phyloP scores from a whole-genome alignment of 179 eudicot genomes.

The Heliamphora pulchella region DNA sequence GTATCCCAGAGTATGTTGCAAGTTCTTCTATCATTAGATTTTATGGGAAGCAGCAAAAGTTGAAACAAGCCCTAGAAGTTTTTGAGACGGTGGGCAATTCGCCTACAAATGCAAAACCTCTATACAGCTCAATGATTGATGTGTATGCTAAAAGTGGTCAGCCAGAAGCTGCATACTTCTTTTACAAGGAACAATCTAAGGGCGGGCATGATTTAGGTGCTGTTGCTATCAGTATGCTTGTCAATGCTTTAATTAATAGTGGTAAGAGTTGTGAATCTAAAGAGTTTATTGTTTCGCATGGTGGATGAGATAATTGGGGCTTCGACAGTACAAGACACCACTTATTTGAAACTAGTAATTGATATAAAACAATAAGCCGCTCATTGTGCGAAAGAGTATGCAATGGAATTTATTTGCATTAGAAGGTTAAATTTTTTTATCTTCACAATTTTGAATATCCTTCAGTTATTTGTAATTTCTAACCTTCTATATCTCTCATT shows the following conservation, averaged over 20 bases:
- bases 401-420: neutral
- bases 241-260: slow-evolving; percentile 46
- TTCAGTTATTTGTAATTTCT: neutral
- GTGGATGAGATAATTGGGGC: neutral
- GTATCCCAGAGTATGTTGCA: slow-evolving; percentile 38
- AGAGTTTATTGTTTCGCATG: neutral
- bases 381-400: neutral
- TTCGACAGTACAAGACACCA: neutral
- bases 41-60: slow-evolving; percentile 53
- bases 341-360: neutral
- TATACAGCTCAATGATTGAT: slow-evolving; percentile 51
- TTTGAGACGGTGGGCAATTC: slow-evolving; percentile 35
- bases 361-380: neutral
- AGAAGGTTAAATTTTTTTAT: neutral
- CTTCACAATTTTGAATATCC: neutral
- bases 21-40: slow-evolving; percentile 53
- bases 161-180: slow-evolving; percentile 46
- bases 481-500: neutral
- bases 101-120: slow-evolving; percentile 25
- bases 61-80: slow-evolving; percentile 40
- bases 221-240: slow-evolving; percentile 66
- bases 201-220: slow-evolving; percentile 47
- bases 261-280: slow-evolving; percentile 33
- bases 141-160: slow-evolving; percentile 47
- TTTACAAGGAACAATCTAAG: slow-evolving; percentile 43